Base-by-base conservation (phyloP, 306 rosid species). In the Lathyrus oleraceus region DNA sequence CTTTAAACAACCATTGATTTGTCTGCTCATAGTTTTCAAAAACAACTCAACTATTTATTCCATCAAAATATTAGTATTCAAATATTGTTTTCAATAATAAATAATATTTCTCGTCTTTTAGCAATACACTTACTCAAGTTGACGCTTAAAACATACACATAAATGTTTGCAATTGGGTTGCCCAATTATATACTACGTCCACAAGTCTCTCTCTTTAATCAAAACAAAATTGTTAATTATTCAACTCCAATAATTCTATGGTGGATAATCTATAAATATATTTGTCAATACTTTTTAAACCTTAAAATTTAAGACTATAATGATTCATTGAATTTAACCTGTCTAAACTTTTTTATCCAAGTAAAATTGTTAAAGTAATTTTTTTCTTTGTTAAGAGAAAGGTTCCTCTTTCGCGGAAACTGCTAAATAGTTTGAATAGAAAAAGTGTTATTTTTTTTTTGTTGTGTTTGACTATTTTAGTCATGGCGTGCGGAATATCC, bases 341-440 rank as follows among this genome's bases (percentile, higher is more conserved):
- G 6, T 5, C 5, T 43, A 43, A 43, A 43, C 16, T 43, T 43
- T 43, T 4, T 43, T 13, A 44, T 1, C 15, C 0, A 43, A 13
- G 6, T 4, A 13, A 43, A 43, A 43, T 0, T 12, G 0, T 14
- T 5, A n/a, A 4, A 49, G 20, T 17, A 9, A 9, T 49, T 1
- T 9, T 52, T 52, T 1, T 27, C 58, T 19, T 56, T 27, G 10
- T 12, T 28, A 12, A 7, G 64, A 21, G 36, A 49, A 47, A 16
- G 9, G 36, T 45, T 5, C 0, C 64, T 15, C 76, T 54, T 88
- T 83, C 91, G 61, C 1, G 78, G 90, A 85, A 85, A 15, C 58
- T 65, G 75, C 90, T 12, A 20, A n/a, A 61, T 10, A 4, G 65
- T 59, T 71, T 71, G 80, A 77, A 82, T 63, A 74, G 23, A 16